These are phyloP conservation scores for Gossypium davidsonii DNA, from an alignment of 441 rosid genomes.

Conservation along the genomic window DNA sequence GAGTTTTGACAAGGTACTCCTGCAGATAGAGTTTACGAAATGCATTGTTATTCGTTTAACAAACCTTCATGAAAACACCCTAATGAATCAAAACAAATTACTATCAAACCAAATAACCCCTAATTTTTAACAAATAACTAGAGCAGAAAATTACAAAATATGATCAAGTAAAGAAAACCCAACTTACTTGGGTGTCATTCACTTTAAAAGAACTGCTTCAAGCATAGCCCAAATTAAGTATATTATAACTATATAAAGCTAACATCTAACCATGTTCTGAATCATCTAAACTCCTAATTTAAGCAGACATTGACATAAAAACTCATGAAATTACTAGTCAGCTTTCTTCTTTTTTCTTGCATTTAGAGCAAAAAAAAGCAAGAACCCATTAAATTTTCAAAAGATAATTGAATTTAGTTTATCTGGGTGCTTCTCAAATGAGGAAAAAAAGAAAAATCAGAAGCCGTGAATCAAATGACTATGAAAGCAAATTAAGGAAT, in stretches of 20 bases:
- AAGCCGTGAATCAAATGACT: neutral
- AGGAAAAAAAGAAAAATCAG: neutral
- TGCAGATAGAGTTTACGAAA: constrained; percentile 23
- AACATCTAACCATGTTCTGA: neutral
- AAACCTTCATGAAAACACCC: constrained; percentile 8
- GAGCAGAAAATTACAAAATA: neutral
- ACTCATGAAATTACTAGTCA: neutral
- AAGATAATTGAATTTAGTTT: neutral
- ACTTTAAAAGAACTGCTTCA: constrained; percentile 5
- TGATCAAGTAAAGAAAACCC: neutral
- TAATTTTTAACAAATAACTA: neutral
- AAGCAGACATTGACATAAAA: neutral
- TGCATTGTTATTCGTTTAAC: neutral
- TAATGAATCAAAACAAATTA: neutral
- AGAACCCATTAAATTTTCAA: neutral
- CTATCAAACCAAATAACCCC: neutral
- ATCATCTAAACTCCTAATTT: neutral
- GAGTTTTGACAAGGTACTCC: constrained; percentile 73
- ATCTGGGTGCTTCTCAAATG: neutral
- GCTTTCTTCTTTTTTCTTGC: neutral
- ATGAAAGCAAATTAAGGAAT: neutral
- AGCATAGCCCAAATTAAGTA: constrained; percentile 12
- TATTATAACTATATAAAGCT: neutral
- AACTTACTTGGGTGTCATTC: neutral
- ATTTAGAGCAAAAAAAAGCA: neutral